A percentile compares a stretch with the other conserved stretches of the same genome.
These are phyloP conservation scores for Funneliformis mosseae DNA, from an alignment of 192 early-diverging fungal species.

Conservation along the genomic window DNA sequence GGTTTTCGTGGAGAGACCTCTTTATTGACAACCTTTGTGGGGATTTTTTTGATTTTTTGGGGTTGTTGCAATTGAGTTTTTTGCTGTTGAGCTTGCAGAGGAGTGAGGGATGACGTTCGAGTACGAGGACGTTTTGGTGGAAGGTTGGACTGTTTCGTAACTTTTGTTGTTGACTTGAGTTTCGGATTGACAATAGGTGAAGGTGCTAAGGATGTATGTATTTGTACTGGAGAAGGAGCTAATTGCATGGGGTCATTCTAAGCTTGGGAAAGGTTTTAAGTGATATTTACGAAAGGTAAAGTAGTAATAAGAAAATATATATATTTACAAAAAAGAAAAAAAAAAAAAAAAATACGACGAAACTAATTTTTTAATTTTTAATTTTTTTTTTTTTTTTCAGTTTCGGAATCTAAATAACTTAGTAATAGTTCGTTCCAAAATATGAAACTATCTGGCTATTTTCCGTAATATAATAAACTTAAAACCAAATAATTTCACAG, in stretches of 20 bases:
- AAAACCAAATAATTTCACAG: background rate
- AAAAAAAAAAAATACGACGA: background rate
- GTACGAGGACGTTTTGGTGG: background rate
- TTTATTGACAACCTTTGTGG: background rate
- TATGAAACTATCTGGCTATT: background rate
- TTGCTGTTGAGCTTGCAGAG: background rate
- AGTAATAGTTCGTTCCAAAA: background rate
- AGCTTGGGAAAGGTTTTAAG: background rate
- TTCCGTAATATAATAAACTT: background rate
- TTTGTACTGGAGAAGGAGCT: constrained; percentile 9
- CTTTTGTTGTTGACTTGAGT: background rate
- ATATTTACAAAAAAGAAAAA: background rate
- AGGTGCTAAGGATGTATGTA: background rate
- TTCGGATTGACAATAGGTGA: background rate
- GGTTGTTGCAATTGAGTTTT: background rate
- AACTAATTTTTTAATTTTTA: background rate
- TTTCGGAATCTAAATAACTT: background rate
- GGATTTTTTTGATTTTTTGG: background rate
- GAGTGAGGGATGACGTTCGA: background rate
- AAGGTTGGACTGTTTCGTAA: background rate
- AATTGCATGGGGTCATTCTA: constrained; percentile 17
- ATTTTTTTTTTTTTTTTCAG: background rate
- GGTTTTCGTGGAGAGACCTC: background rate
- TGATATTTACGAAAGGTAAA: background rate
- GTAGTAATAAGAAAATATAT: background rate